A percentile compares a stretch with the other conserved stretches of the same genome.
Evolutionary conservation across 2,329 filamentous ascomycete genomes (phyloP).

Genomic region (Phaeosphaeriaceae sp.): DNA sequence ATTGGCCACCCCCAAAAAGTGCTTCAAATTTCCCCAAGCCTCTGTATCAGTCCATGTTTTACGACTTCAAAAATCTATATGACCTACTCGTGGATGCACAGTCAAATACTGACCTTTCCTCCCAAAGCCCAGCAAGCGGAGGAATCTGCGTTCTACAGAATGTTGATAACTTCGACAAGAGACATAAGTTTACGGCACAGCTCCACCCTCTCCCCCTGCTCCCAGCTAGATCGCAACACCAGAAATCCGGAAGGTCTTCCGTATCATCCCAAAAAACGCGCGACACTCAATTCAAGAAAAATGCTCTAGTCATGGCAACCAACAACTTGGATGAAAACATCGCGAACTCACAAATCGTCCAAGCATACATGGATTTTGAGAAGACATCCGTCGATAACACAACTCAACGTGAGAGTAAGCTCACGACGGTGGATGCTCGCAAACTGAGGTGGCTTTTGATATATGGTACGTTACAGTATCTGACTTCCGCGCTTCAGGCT

Average conservation of each 20-base stretch:
- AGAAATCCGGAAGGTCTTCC: constrained; percentile 37
- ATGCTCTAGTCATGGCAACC: constrained; percentile 59
- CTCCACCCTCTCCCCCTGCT: constrained; percentile 71
- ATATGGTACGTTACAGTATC: constrained; percentile 75
- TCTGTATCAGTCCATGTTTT: constrained; percentile 66
- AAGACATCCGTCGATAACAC: constrained; percentile 60
- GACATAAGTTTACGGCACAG: constrained; percentile 66
- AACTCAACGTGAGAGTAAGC: constrained; percentile 62
- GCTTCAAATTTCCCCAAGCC: constrained; percentile 62
- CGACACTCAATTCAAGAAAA: constrained; percentile 42
- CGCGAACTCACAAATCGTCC: constrained; percentile 61
- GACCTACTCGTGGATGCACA: constrained; percentile 71
- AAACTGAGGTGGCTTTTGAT: constrained; percentile 81
- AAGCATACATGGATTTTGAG: constrained; percentile 74
- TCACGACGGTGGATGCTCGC: constrained; percentile 69
- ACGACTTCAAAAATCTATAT: constrained; percentile 75
- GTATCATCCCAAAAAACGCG: constrained; percentile 50
- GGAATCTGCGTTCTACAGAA: constrained; percentile 75
- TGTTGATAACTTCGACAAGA: constrained; percentile 69
- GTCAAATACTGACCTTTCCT: constrained; percentile 58
- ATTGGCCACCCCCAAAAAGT: constrained; percentile 68
- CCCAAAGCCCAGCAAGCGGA: constrained; percentile 63
- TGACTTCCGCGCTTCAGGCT: constrained; percentile 67
- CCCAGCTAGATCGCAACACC: constrained; percentile 53
- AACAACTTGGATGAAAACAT: constrained; percentile 50